Evolutionary conservation across 345 rosid genomes (phyloP).

Genomic region (Brassica napus): Da-Ae NC_063446.1:2183501-2184000

Average conservation of each 20-base stretch:
- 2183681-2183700: background rate
- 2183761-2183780: background rate
- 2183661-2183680: background rate
- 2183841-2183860: background rate
- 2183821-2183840: background rate
- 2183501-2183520: constrained; percentile 69
- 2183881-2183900: background rate
- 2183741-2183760: background rate
- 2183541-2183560: constrained; percentile 40
- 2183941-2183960: background rate
- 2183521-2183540: constrained; percentile 53
- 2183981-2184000: background rate
- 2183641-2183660: background rate
- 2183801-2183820: background rate
- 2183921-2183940: background rate
- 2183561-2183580: constrained; percentile 8
- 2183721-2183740: background rate
- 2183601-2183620: background rate
- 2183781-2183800: background rate
- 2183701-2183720: background rate
- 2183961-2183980: background rate
- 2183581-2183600: background rate
- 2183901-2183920: background rate
- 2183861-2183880: background rate
- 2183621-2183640: background rate